These are phyloP conservation scores for Daedaleopsis sinensis DNA, from an alignment of 768 basidiomycete genomes.

Conservation along the genomic window DNA sequence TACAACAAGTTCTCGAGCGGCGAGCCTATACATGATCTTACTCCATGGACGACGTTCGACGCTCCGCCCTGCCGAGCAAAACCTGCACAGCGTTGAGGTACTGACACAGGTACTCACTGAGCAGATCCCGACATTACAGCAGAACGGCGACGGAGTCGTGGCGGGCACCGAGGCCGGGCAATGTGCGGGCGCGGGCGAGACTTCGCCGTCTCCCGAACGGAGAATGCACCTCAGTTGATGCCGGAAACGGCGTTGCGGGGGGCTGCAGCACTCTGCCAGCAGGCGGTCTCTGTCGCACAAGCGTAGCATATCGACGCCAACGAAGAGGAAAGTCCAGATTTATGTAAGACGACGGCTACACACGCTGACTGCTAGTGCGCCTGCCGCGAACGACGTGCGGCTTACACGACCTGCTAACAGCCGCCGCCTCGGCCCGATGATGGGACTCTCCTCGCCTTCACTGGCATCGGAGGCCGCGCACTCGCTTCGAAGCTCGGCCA, in stretches of 20 bases:
- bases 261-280: neutral
- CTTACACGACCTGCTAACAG: slow-evolving; percentile 12
- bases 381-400: slow-evolving; percentile 7
- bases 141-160: too few species aligned
- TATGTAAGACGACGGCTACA: slow-evolving; percentile 19
- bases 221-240: slow-evolving; percentile 11
- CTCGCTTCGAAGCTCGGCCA: neutral
- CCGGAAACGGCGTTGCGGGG: too few species aligned
- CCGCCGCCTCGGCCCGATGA: slow-evolving; percentile 13
- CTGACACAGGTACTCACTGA: too few species aligned
- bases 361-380: slow-evolving; percentile 14
- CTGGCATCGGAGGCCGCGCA: neutral
- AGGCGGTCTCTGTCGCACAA: slow-evolving; percentile 5
- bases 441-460: neutral
- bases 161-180: too few species aligned
- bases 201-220: neutral
- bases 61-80: too few species aligned
- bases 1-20: too few species aligned
- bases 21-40: too few species aligned
- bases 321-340: slow-evolving; percentile 16
- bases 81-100: too few species aligned
- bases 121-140: too few species aligned
- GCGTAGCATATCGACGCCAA: slow-evolving; percentile 7
- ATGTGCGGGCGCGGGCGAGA: neutral
- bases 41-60: too few species aligned